phyloP scores from a whole-genome alignment of 768 basidiomycete genomes.

The Pleurotus platypus region DNA sequence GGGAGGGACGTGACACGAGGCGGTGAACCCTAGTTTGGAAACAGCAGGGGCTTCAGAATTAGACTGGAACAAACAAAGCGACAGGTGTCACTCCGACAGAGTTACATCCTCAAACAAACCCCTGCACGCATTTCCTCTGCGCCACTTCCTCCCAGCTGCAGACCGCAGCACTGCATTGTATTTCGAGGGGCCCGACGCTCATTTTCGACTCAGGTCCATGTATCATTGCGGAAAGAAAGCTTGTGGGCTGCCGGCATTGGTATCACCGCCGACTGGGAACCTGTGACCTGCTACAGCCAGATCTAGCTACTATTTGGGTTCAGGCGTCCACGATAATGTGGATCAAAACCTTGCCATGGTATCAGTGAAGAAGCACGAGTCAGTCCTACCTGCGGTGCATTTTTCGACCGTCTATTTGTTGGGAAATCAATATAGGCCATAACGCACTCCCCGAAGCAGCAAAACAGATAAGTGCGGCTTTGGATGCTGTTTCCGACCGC shows the following conservation, averaged over 20 bases:
- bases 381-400: background rate
- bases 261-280: constrained; percentile 5
- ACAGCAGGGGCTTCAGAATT: background rate
- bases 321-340: background rate
- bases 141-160: background rate
- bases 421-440: background rate
- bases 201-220: background rate
- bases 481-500: background rate
- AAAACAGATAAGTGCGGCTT: background rate
- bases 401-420: background rate
- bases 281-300: background rate
- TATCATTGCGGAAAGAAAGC: background rate
- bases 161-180: background rate
- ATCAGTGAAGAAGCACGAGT: no score
- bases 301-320: background rate
- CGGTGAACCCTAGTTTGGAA: background rate
- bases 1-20: constrained; percentile 5
- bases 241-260: background rate
- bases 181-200: background rate
- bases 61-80: constrained; percentile 5
- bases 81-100: background rate
- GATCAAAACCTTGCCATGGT: no score
- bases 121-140: background rate
- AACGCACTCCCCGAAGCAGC: background rate
- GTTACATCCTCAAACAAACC: constrained; percentile 6